phyloP scores from a whole-genome alignment of 1,139 yeast genomes.

The Geotrichum aggregatum region DNA sequence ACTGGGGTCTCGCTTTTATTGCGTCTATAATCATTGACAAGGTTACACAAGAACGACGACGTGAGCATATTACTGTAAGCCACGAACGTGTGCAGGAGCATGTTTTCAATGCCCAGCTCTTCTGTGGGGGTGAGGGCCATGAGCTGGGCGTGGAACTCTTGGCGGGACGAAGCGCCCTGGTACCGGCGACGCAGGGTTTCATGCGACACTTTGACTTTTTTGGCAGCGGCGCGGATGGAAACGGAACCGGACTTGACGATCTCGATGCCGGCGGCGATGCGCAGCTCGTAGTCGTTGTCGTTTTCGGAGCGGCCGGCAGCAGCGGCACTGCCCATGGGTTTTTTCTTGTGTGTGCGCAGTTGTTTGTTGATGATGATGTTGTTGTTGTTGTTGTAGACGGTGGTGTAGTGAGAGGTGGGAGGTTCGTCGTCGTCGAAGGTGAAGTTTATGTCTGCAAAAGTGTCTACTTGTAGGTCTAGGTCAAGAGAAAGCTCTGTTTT shows the following conservation, averaged over 20 bases:
- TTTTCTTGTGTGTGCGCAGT: neutral
- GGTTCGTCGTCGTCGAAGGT: no score
- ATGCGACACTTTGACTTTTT: slow-evolving; percentile 16
- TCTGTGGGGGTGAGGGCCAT: slow-evolving; percentile 19
- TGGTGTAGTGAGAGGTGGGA: no score
- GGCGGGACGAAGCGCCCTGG: slow-evolving; percentile 17
- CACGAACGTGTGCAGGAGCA: slow-evolving; percentile 8
- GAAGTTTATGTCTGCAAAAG: no score
- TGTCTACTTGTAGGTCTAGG: no score
- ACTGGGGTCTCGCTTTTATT: slow-evolving; percentile 4
- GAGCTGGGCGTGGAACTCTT: slow-evolving; percentile 18
- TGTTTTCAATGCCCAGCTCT: slow-evolving; percentile 12
- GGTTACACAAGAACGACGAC: slow-evolving; percentile 18
- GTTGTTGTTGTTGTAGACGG: no score
- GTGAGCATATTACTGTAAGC: slow-evolving; percentile 15
- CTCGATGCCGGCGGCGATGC: slow-evolving; percentile 12
- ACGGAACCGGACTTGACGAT: slow-evolving; percentile 6
- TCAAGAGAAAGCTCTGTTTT: no score
- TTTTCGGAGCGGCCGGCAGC: neutral
- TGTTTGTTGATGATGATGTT: neutral
- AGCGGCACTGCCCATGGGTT: neutral
- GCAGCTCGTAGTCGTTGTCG: slow-evolving; percentile 9
- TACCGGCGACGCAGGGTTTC: slow-evolving; percentile 18
- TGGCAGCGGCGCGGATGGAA: slow-evolving; percentile 20
- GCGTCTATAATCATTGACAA: slow-evolving; percentile 14